Percentiles rank a stretch among this genome's conserved stretches.
These are phyloP conservation scores for Phanerochaete sordida DNA, from an alignment of 768 basidiomycete genomes.

Conservation along the genomic window DNA sequence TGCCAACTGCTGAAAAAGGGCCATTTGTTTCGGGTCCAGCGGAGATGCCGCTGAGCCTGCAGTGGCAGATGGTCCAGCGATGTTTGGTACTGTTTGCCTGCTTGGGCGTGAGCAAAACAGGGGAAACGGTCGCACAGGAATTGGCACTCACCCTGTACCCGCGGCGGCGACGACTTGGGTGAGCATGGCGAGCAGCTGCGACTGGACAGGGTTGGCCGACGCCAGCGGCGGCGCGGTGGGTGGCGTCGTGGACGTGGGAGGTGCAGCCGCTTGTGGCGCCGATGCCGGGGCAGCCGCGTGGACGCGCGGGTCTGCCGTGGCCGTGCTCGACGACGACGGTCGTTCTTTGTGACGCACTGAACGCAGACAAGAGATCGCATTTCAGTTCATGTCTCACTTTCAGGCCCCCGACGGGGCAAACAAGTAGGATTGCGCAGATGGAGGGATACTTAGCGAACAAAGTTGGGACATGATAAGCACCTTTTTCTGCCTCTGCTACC, in stretches of 20 bases:
- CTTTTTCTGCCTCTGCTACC: slow-evolving; percentile 69
- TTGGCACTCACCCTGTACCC: slow-evolving; percentile 35
- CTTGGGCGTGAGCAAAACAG: slow-evolving; percentile 9
- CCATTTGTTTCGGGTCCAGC: slow-evolving; percentile 56
- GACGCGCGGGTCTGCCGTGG: slow-evolving; percentile 17
- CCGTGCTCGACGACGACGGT: slow-evolving; percentile 12
- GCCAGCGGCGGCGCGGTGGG: slow-evolving; percentile 27
- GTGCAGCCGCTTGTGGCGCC: slow-evolving; percentile 14
- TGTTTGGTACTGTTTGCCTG: slow-evolving; percentile 65
- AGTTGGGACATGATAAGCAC: slow-evolving; percentile 74
- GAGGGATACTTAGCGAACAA: slow-evolving; percentile 82
- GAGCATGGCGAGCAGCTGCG: slow-evolving; percentile 65
- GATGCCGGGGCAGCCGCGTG: slow-evolving; percentile 16
- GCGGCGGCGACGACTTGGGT: slow-evolving; percentile 52
- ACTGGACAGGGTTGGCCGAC: slow-evolving; percentile 45
- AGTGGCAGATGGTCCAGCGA: slow-evolving; percentile 28
- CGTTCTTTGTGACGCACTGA: slow-evolving; percentile 36
- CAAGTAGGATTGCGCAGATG: slow-evolving; percentile 64
- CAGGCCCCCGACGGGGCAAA: slow-evolving; percentile 42
- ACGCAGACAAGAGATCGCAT: slow-evolving; percentile 57
- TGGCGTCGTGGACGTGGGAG: slow-evolving; percentile 10
- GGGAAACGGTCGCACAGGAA: not conserved
- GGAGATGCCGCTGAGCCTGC: slow-evolving; percentile 28
- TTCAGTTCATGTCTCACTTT: slow-evolving; percentile 68
- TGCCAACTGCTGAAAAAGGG: slow-evolving; percentile 74